Percentiles rank a stretch among this genome's conserved stretches.
These are phyloP conservation scores for Aquilaria malaccensis DNA, from an alignment of 345 rosid genomes.

Conservation along the genomic window DNA sequence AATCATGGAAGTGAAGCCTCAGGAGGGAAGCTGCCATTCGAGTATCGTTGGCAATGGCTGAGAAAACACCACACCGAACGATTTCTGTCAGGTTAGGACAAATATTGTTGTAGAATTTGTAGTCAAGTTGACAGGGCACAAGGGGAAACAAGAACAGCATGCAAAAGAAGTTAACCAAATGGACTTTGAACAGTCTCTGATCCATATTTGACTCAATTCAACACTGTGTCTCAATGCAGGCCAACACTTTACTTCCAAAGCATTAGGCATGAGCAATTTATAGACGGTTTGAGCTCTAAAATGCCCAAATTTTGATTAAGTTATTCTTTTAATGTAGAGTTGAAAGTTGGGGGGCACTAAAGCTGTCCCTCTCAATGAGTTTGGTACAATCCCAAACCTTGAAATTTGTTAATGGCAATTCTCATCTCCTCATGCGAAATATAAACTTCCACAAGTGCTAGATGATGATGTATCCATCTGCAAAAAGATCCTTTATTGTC, in stretches of 20 bases:
- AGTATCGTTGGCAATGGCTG: conserved; percentile 50
- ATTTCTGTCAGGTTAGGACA: conserved; percentile 42
- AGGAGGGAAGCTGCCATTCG: conserved; percentile 65
- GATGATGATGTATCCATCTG: conserved; percentile 22
- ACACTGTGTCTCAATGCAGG: not conserved
- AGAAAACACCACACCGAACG: conserved; percentile 39
- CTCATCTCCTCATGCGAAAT: conserved; percentile 15
- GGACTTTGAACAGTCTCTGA: conserved; percentile 13
- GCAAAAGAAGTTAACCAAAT: conserved; percentile 18
- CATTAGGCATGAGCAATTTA: conserved; percentile 22
- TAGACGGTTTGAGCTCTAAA: conserved; percentile 6
- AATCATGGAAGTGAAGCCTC: conserved; percentile 69
- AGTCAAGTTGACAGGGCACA: conserved; percentile 47
- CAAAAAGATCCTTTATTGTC: conserved; percentile 6
- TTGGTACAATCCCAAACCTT: conserved; percentile 38
- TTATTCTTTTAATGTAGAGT: not conserved
- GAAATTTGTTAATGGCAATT: conserved; percentile 9
- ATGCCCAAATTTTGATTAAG: not conserved
- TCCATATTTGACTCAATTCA: conserved; percentile 20
- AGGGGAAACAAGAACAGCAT: conserved; percentile 24
- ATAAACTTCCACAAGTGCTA: conserved; percentile 18
- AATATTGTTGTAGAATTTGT: conserved; percentile 33
- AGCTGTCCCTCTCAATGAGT: conserved; percentile 27
- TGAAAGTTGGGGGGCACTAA: conserved; percentile 29
- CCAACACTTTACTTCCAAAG: conserved; percentile 3